Conservation (phyloP, 495 filamentous ascomycete species). For the Aspergillus taichungensis region DNA sequence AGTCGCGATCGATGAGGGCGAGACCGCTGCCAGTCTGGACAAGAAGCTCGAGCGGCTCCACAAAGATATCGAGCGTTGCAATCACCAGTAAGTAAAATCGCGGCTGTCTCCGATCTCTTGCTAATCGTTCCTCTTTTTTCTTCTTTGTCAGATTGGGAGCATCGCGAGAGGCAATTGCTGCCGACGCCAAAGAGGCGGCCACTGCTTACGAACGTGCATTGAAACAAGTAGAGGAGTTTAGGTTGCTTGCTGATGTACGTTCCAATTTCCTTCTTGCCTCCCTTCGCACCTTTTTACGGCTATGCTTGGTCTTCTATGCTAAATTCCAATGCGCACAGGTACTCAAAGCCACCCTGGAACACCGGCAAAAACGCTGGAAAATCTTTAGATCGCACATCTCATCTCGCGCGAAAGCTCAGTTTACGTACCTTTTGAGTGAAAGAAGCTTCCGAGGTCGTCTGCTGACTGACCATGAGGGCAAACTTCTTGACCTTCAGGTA, state of each 20-base stretch:
- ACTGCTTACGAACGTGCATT: slow-evolving; percentile 34
- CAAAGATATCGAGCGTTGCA: slow-evolving; percentile 43
- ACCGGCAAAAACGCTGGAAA: slow-evolving; percentile 68
- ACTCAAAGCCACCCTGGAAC: slow-evolving; percentile 56
- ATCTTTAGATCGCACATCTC: slow-evolving; percentile 78
- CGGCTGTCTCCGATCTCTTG: background rate
- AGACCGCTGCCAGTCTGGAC: slow-evolving; percentile 55
- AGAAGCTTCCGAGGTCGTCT: slow-evolving; percentile 80
- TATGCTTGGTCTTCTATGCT: background rate
- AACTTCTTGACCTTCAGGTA: slow-evolving; percentile 69
- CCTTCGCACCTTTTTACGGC: background rate
- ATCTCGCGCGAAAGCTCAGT: slow-evolving; percentile 71
- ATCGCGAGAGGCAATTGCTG: slow-evolving; percentile 54
- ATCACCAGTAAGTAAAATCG: slow-evolving; percentile 35
- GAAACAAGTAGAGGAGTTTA: slow-evolving; percentile 39
- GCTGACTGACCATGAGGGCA: slow-evolving; percentile 62
- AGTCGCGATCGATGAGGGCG: slow-evolving; percentile 57
- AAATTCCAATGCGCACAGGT: slow-evolving; percentile 16
- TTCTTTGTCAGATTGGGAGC: slow-evolving; percentile 51
- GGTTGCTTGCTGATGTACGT: slow-evolving; percentile 44
- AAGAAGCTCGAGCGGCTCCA: slow-evolving; percentile 52
- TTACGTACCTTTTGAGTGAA: slow-evolving; percentile 80
- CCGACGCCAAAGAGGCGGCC: slow-evolving; percentile 36
- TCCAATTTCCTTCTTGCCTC: too few species aligned
- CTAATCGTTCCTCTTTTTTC: slow-evolving; percentile 11